Percentiles rank a stretch among this genome's conserved stretches.
Evolutionary conservation across 495 filamentous ascomycete species (phyloP).

Genomic region (Venustampulla echinocandica): DNA sequence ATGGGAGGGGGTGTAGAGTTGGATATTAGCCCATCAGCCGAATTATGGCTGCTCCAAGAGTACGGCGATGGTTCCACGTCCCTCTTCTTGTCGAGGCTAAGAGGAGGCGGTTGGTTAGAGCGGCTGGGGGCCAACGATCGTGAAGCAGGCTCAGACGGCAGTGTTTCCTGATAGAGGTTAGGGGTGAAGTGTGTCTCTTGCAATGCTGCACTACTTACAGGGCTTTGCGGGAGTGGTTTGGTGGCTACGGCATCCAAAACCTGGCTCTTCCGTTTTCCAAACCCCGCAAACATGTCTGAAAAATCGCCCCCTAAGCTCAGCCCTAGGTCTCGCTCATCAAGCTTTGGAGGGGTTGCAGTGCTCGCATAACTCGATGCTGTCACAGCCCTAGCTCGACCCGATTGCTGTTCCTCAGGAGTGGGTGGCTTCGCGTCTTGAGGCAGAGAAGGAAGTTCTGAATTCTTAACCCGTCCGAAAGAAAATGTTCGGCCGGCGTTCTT

Average conservation of each 20-base stretch:
- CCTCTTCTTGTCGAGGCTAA: slow-evolving; percentile 44
- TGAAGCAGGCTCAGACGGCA: slow-evolving; percentile 23
- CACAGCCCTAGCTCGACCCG: slow-evolving; percentile 32
- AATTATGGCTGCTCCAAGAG: slow-evolving; percentile 62
- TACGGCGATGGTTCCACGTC: slow-evolving; percentile 48
- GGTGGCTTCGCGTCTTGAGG: slow-evolving; percentile 30
- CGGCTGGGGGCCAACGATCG: slow-evolving; percentile 31
- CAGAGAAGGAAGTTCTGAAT: slow-evolving; percentile 30
- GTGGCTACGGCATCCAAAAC: slow-evolving; percentile 25
- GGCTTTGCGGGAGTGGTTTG: slow-evolving; percentile 21
- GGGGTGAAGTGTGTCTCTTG: not conserved
- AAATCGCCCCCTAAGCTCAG: slow-evolving; percentile 54
- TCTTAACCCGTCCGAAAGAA: slow-evolving; percentile 59
- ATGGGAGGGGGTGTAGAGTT: slow-evolving; percentile 31
- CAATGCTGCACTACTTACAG: slow-evolving; percentile 16
- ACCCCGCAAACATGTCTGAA: slow-evolving; percentile 56
- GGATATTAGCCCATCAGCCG: slow-evolving; percentile 51
- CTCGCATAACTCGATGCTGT: slow-evolving; percentile 49
- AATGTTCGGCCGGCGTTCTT: slow-evolving; percentile 65
- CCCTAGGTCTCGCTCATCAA: slow-evolving; percentile 51
- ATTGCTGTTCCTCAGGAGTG: slow-evolving; percentile 5
- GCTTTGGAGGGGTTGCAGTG: slow-evolving; percentile 61
- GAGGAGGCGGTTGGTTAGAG: slow-evolving; percentile 42
- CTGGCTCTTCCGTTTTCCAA: slow-evolving; percentile 48
- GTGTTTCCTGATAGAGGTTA: slow-evolving; percentile 14